These are phyloP conservation scores for Borealophlyctis nickersoniae DNA, from an alignment of 192 early-diverging fungal species.

Conservation along the genomic window DNA sequence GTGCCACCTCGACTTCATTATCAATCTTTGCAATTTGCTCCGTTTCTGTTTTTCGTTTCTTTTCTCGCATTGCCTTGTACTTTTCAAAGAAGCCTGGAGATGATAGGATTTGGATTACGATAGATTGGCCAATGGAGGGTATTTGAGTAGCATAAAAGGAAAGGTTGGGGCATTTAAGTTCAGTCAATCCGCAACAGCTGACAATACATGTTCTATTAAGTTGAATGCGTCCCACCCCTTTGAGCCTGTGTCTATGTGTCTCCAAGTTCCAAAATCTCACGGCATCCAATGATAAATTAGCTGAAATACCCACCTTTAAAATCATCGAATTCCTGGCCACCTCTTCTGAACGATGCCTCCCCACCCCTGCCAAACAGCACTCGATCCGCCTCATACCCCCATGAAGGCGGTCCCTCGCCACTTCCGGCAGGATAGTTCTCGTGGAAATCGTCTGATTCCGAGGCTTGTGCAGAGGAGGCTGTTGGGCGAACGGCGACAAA, in stretches of 20 bases:
- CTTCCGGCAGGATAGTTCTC: not conserved
- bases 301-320: conserved; percentile 15
- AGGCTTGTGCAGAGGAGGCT: too few relatives aligned
- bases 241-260: too few relatives aligned
- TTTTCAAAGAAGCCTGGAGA: conserved; percentile 19
- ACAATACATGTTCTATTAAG: too few relatives aligned
- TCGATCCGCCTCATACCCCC: conserved; percentile 16
- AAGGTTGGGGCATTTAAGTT: too few relatives aligned
- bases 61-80: conserved; percentile 6
- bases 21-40: not conserved
- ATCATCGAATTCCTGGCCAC: conserved; percentile 12
- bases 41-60: conserved; percentile 8
- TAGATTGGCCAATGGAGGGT: too few relatives aligned
- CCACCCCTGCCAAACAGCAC: conserved; percentile 19
- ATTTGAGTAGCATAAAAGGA: not conserved
- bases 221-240: too few relatives aligned
- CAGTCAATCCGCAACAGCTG: too few relatives aligned
- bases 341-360: conserved; percentile 15
- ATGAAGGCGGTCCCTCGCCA: not conserved
- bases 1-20: conserved; percentile 2
- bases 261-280: too few relatives aligned
- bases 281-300: too few relatives aligned
- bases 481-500: too few relatives aligned
- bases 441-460: too few relatives aligned
- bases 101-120: too few relatives aligned